Percentiles rank a stretch among this genome's conserved stretches.
Evolutionary conservation across 208 protist genomes (phyloP).

Genomic region (Leptomonas pyrrhocoris): DNA sequence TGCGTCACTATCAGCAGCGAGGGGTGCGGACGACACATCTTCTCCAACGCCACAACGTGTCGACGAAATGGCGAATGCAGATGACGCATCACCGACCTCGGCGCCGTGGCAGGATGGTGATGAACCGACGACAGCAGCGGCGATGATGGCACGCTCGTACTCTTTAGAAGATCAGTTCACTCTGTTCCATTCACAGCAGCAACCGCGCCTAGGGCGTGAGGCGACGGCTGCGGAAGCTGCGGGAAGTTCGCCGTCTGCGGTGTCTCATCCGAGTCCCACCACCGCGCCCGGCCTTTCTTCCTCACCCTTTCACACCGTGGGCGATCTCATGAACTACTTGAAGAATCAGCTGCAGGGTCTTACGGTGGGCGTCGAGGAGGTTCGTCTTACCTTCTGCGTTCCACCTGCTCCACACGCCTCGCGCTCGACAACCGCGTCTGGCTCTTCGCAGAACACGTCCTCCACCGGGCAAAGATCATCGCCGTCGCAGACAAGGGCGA

Average conservation of each 20-base stretch:
- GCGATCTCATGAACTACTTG: constrained; percentile 39
- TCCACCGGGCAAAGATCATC: background rate
- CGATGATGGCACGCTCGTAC: constrained; percentile 28
- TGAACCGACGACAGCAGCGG: background rate
- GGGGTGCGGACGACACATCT: no score
- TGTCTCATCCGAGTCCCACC: background rate
- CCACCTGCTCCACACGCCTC: constrained; percentile 9
- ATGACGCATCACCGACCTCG: background rate
- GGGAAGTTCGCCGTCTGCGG: background rate
- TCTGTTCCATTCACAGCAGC: background rate
- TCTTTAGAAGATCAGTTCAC: constrained; percentile 29
- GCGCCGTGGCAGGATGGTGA: background rate
- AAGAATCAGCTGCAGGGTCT: constrained; percentile 41
- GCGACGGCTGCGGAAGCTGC: background rate
- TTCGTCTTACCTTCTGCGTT: constrained; percentile 40
- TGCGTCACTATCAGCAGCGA: no score
- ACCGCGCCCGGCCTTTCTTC: background rate
- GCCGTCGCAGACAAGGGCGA: background rate
- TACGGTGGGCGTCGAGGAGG: constrained; percentile 29
- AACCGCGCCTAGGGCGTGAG: background rate
- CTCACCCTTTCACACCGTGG: constrained; percentile 33
- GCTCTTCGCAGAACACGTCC: no score
- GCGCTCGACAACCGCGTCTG: background rate
- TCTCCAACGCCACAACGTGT: background rate
- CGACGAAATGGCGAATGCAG: background rate